Evolutionary conservation across 306 rosid species (phyloP), one percentile per base, ranked within the genome.

Genomic region (Cajanus cajan): DNA sequence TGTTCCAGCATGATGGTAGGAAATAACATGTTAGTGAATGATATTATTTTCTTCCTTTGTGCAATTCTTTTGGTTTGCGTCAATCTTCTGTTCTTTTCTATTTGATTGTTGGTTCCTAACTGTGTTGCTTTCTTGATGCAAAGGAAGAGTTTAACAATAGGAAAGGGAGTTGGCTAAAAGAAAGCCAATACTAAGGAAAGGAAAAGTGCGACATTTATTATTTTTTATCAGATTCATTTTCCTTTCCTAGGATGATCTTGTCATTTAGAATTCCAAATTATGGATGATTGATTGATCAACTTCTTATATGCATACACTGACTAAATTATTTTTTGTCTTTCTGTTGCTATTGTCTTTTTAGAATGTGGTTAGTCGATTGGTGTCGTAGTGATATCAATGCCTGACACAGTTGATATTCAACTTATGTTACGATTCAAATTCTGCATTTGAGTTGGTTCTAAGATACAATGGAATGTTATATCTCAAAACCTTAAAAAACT

Each of bases 361-460:
- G 74, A 37, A 51, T 33, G 43, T 28, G 69, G 31, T 1, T 28
- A 28, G 31, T 28, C 31, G n/a, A n/a, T n/a, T n/a, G n/a, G n/a
- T n/a, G n/a, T 28, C 54, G 1, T 21, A 6, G 4, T 41, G 16
- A 15, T 73, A 43, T 44, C 50, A 43, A 51, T 71, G 59, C 34
- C 19, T 70, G 68, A 80, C 28, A n/a, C 54, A 1, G 7, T 24
- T 72, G 45, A 4, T 69, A 68, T 69, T 68, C 50, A 57, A 31
- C 28, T 45, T 14, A 5, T 45, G 14, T 25, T 41, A 19, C 22
- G n/a, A n/a, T n/a, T n/a, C n/a, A 45, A 19, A 43, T 68, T 78
- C 41, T 79, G 52, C 37, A 39, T 69, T 78, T 59, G 15, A 59
- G 44, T 62, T 58, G 7, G 78, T 59, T 79, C 78, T 19, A 10